Conservation (phyloP, 75 land plant species). For the Selaginella moellendorffii region DNA sequence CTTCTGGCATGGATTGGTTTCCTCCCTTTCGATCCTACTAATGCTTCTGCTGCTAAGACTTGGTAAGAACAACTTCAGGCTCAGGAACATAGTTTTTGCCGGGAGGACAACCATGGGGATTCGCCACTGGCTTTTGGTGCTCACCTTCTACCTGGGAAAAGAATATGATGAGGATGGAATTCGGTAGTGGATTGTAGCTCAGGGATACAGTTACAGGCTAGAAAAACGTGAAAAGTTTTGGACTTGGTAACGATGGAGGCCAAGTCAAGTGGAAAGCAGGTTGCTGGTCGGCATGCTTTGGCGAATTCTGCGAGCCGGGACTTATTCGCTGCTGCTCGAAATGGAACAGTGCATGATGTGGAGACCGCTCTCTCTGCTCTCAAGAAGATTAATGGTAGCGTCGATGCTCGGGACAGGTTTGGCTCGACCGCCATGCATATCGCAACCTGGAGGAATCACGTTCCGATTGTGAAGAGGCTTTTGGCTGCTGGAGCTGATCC, state of each 20-base stretch:
- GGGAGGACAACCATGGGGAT: neutral
- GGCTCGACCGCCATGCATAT: conserved; percentile 93
- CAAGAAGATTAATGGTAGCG: conserved; percentile 71
- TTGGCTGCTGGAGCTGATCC: conserved; percentile 90
- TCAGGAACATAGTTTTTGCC: neutral
- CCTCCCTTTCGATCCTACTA: too few species aligned
- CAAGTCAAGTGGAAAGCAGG: too few species aligned
- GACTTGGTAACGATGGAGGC: neutral
- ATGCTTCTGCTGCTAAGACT: neutral
- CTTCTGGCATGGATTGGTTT: too few species aligned
- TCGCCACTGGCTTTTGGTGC: conserved; percentile 15
- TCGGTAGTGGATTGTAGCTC: conserved; percentile 14
- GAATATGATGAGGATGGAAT: conserved; percentile 18
- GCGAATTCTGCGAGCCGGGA: too few species aligned
- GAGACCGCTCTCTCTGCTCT: conserved; percentile 43
- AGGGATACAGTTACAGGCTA: neutral
- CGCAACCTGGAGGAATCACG: conserved; percentile 92
- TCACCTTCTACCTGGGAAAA: conserved; percentile 11
- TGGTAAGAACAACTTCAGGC: neutral
- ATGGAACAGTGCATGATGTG: conserved; percentile 55
- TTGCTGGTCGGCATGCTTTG: conserved; percentile 14
- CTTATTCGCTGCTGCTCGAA: conserved; percentile 33
- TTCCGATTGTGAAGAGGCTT: conserved; percentile 78
- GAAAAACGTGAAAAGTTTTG: neutral
- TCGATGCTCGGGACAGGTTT: conserved; percentile 51